A percentile compares a stretch with the other conserved stretches of the same genome.
Evolutionary conservation across 352 stramenopile species (phyloP).

Genomic region (Albugo laibachii): DNA sequence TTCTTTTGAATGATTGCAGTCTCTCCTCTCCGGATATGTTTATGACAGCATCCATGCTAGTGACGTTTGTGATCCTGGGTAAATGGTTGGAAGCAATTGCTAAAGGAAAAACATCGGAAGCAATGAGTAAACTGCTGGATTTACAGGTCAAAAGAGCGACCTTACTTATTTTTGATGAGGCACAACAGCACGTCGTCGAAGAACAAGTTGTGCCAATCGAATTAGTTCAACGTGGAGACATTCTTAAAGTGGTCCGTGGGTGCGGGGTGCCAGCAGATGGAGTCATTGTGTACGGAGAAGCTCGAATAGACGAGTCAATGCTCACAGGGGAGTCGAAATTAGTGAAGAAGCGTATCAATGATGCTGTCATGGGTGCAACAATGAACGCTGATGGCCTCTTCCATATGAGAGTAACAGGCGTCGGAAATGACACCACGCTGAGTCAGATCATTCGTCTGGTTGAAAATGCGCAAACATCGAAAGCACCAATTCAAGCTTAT

Average conservation of each 20-base stretch:
- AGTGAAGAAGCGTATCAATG: conserved; percentile 79
- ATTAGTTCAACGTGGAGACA: conserved; percentile 80
- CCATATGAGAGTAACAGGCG: conserved; percentile 83
- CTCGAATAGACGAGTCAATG: conserved; percentile 86
- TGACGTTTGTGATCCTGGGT: conserved; percentile 95
- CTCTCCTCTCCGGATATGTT: conserved; percentile 83
- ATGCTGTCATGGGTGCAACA: conserved; percentile 80
- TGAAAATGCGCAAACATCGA: conserved; percentile 93
- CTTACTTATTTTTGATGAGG: conserved; percentile 65
- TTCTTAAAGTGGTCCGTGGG: conserved; percentile 87
- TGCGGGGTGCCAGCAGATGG: conserved; percentile 86
- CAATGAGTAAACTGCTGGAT: conserved; percentile 90
- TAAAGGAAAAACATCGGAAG: conserved; percentile 86
- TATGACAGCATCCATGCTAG: conserved; percentile 95
- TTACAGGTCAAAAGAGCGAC: conserved; percentile 90
- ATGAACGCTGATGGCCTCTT: conserved; percentile 84
- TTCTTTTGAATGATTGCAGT: conserved; percentile 37
- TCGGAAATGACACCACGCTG: conserved; percentile 86
- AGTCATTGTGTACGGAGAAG: conserved; percentile 79
- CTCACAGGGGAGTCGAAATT: conserved; percentile 89
- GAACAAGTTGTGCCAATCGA: conserved; percentile 71
- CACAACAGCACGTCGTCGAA: conserved; percentile 30
- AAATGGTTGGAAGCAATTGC: conserved; percentile 93
- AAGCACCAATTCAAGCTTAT: conserved; percentile 95
- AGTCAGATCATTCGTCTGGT: conserved; percentile 98